Evolutionary conservation across 257 asterid genomes (phyloP), one percentile per base, ranked within the genome.

Genomic region (Nicotiana tomentosiformis): DNA sequence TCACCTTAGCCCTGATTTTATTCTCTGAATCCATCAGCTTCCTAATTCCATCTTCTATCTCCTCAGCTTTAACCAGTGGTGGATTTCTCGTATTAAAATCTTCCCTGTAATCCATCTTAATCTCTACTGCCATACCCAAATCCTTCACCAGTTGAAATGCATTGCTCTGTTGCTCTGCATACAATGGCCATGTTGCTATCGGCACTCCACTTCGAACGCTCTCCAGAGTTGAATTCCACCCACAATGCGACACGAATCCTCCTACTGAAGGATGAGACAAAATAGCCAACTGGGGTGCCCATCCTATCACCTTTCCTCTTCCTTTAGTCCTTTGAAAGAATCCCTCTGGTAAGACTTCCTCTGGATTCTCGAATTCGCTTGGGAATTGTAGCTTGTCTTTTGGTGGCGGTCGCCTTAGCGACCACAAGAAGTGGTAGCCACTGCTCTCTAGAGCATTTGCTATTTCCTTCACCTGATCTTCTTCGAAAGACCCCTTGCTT

Each of bases 401-500:
- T 29, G 57, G 58, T 72, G 53, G 53, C 5, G 35, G 60, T 53
- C 17, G 33, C n/a, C 78, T 46, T 8, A 84, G 65, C 9, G 82
- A 82, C 85, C 84, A 85, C 5, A 85, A 30, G 67, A 62, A 62
- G 17, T 1, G 67, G 17, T 9, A 23, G 3, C 67, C 33, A 62
- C 67, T 62, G 7, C 20, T 20, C 14, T 85, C 82, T 1, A 85
- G 8, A 4, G 76, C 87, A 2, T 62, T 3, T 11, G 87, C 85
- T 10, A 85, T 77, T 65, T 85, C 87, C 57, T 77, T 82, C 16
- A 82, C 35, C 11, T 85, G 85, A 6, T 57, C 82, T 5, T 4
- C 55, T 5, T 30, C 33, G 32, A 82, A 57, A 39, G 33, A 55
- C 3, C 85, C 85, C 26, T 67, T 55, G 60, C 85, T 85, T 55